Conservation (phyloP, 345 rosid genomes). For the Gossypium herbaceum region DNA sequence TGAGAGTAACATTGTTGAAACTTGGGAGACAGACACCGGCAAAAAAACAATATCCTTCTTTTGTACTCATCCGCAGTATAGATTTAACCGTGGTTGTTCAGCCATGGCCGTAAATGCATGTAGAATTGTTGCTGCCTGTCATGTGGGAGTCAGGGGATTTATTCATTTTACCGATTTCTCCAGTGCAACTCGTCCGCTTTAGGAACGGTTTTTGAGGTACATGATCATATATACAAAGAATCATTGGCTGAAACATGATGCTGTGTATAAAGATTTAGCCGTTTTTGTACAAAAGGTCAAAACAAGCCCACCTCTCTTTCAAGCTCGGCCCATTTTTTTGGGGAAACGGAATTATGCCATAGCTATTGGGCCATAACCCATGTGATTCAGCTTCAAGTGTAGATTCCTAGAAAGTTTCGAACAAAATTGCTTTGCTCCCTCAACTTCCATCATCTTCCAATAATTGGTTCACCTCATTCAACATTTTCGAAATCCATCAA, state of each 20-base stretch:
- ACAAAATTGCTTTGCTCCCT: neutral
- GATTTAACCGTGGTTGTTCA: conserved; percentile 29
- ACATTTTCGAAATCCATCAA: neutral
- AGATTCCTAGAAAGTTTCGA: neutral
- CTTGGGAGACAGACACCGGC: conserved; percentile 58
- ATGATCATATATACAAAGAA: no score
- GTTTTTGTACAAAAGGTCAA: no score
- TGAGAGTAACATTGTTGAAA: conserved; percentile 27
- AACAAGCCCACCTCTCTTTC: no score
- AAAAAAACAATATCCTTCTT: conserved; percentile 35
- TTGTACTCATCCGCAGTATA: conserved; percentile 22
- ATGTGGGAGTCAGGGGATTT: conserved; percentile 16
- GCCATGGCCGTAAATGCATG: conserved; percentile 51
- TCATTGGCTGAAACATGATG: no score
- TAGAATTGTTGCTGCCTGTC: conserved; percentile 34
- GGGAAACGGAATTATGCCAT: no score
- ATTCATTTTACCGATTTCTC: conserved; percentile 37
- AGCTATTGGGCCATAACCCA: no score
- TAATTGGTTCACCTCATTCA: neutral
- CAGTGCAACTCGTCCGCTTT: conserved; percentile 29
- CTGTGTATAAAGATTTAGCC: no score
- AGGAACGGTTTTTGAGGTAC: no score
- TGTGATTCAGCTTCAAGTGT: no score
- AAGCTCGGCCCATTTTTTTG: no score
- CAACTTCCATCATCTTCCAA: neutral